These are phyloP conservation scores for Alternaria atra DNA, from an alignment of 2,329 filamentous ascomycete genomes.

Conservation along the genomic window DNA sequence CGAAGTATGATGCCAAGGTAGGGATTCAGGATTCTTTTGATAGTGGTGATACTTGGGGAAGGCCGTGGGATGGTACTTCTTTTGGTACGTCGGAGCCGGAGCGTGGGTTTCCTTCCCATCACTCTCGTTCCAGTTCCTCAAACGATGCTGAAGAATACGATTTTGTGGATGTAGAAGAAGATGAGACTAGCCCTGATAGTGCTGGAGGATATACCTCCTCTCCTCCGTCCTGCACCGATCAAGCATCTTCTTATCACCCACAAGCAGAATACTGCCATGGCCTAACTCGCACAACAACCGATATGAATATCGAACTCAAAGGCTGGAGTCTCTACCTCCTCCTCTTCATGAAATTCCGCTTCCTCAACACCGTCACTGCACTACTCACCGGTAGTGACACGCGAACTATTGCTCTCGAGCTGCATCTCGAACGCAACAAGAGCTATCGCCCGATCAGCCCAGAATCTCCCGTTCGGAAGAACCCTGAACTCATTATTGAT, in stretches of 20 bases:
- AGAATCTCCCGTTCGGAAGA: background rate
- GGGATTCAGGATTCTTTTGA: background rate
- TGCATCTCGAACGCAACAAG: background rate
- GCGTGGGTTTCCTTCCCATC: too few relatives aligned
- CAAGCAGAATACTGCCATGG: slow-evolving; percentile 6
- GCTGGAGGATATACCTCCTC: background rate
- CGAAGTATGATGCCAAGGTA: background rate
- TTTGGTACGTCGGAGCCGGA: too few relatives aligned
- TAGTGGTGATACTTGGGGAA: background rate
- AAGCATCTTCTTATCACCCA: background rate
- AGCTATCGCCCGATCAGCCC: background rate
- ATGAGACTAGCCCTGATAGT: background rate
- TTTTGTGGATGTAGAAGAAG: background rate
- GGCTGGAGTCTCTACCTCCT: slow-evolving; percentile 6
- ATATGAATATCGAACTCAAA: slow-evolving; percentile 11
- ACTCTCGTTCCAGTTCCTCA: too few relatives aligned
- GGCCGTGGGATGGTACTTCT: background rate
- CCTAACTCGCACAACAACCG: background rate
- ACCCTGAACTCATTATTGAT: background rate
- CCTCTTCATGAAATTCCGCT: slow-evolving; percentile 14
- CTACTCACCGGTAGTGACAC: background rate
- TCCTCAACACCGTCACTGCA: slow-evolving; percentile 10
- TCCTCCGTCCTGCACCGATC: background rate
- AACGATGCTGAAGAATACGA: background rate
- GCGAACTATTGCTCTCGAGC: background rate